These are phyloP conservation scores for Xerocomus minutiporus DNA, from an alignment of 1,284 basidiomycete species.

Conservation along the genomic window DNA sequence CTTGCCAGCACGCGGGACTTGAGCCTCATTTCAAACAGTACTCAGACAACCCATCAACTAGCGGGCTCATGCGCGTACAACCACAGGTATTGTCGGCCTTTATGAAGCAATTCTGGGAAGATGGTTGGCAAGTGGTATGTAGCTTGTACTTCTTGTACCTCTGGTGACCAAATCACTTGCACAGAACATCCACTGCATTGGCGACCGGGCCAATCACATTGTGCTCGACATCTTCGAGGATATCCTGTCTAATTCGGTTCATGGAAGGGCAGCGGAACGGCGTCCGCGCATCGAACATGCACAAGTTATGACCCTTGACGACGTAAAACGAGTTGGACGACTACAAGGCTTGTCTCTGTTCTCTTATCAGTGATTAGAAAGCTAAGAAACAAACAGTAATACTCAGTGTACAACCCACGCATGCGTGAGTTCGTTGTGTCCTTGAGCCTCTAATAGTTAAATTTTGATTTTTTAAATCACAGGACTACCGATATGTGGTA, in stretches of 20 bases:
- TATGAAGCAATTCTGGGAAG: constrained; percentile 62
- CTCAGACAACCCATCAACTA: constrained; percentile 67
- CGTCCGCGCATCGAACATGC: constrained; percentile 87
- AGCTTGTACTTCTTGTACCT: background rate
- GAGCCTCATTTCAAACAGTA: constrained; percentile 41
- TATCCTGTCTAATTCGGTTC: constrained; percentile 30
- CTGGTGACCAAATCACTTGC: background rate
- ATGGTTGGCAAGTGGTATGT: constrained; percentile 65
- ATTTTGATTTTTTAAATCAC: background rate
- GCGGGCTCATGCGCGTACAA: constrained; percentile 63
- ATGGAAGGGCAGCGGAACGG: constrained; percentile 40
- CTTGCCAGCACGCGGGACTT: background rate
- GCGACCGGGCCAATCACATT: constrained; percentile 82
- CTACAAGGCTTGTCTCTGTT: constrained; percentile 57
- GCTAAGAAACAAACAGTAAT: constrained; percentile 57
- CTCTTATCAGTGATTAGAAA: background rate
- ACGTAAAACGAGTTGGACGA: constrained; percentile 64
- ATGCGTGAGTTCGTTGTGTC: constrained; percentile 53
- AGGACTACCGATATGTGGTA: constrained; percentile 91
- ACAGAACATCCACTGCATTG: constrained; percentile 88
- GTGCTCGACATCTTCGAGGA: constrained; percentile 78
- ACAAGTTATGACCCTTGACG: constrained; percentile 73
- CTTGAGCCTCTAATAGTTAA: background rate
- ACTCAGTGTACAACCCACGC: constrained; percentile 89
- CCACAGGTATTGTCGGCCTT: constrained; percentile 51